Evolutionary conservation across 192 early-diverging fungal species (phyloP).

Genomic region (Backusella sp.): DNA sequence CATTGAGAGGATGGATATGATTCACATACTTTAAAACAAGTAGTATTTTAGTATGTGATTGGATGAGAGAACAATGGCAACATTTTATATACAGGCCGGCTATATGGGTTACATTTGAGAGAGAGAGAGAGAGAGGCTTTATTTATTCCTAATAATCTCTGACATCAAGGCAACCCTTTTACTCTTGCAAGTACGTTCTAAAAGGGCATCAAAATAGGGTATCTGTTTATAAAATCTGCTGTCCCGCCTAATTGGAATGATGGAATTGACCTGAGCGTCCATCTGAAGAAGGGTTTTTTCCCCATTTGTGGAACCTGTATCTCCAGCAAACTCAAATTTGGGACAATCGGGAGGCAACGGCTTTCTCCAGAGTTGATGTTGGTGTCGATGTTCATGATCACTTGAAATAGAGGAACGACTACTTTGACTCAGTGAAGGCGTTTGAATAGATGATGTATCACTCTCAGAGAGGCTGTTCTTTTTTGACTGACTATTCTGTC

Average conservation of each 20-base stretch:
- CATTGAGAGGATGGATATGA: no score
- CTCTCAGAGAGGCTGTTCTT: background rate
- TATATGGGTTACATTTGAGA: background rate
- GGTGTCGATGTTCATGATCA: background rate
- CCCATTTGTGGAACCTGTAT: background rate
- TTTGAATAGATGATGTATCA: background rate
- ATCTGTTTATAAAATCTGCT: background rate
- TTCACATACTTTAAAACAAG: no score
- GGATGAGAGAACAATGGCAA: background rate
- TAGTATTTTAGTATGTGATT: background rate
- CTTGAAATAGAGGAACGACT: background rate
- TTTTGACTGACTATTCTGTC: background rate
- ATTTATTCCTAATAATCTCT: background rate
- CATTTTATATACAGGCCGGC: background rate
- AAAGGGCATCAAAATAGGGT: background rate
- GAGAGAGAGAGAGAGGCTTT: background rate
- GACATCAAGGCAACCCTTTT: background rate
- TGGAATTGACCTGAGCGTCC: background rate
- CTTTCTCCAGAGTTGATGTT: background rate
- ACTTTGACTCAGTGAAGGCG: background rate
- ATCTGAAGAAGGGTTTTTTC: background rate
- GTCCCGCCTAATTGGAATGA: background rate
- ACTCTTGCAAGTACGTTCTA: conserved; percentile 1
- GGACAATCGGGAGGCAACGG: background rate
- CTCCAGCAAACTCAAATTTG: background rate